These are phyloP conservation scores for Fusarium ramigenum DNA, from an alignment of 2,329 filamentous ascomycete species.

Conservation along the genomic window DNA sequence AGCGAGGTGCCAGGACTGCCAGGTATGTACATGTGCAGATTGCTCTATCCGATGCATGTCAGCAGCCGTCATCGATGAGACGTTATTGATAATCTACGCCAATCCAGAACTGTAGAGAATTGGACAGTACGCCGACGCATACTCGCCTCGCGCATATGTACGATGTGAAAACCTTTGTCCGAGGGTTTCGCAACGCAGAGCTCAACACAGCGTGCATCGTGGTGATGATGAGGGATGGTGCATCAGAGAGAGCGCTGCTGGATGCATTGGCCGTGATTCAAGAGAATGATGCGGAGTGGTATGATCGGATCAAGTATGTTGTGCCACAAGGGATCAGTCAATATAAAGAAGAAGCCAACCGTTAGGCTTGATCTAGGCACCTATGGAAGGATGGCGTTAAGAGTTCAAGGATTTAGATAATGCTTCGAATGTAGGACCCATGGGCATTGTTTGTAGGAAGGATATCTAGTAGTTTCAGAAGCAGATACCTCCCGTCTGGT, in stretches of 20 bases:
- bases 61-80: conserved; percentile 14
- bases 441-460: background rate
- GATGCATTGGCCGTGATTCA: conserved; percentile 34
- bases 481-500: background rate
- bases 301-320: conserved; percentile 25
- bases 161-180: conserved; percentile 33
- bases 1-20: conserved; percentile 33
- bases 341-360: conserved; percentile 11
- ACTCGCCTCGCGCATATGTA: conserved; percentile 34
- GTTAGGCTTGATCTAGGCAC: background rate
- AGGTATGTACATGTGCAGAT: conserved; percentile 29
- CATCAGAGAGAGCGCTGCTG: conserved; percentile 24
- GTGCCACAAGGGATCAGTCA: conserved; percentile 28
- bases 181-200: conserved; percentile 30
- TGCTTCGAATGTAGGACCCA: background rate
- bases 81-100: conserved; percentile 20
- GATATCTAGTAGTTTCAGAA: background rate
- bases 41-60: background rate
- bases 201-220: conserved; percentile 33
- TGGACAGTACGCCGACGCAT: conserved; percentile 36
- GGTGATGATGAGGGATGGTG: conserved; percentile 35
- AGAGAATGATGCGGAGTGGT: conserved; percentile 29
- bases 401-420: background rate
- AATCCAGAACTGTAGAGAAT: conserved; percentile 27
- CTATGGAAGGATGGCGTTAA: background rate